Conservation (phyloP, 345 rosid species). For the Linum tenue region DNA sequence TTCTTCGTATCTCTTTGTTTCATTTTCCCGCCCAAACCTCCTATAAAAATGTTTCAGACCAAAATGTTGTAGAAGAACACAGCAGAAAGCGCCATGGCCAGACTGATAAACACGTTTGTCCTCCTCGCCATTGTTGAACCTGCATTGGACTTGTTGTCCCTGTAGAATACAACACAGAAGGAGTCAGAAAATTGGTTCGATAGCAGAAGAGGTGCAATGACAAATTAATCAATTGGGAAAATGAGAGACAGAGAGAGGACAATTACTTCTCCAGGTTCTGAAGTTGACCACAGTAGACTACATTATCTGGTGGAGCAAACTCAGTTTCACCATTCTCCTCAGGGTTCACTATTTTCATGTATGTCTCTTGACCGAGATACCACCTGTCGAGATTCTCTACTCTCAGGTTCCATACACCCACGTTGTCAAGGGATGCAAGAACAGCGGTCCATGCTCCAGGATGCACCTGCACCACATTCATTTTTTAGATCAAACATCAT, state of each 20-base stretch:
- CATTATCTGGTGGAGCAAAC: slow-evolving; percentile 58
- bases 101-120: not conserved
- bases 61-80: not conserved
- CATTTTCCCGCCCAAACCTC: not conserved
- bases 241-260: not conserved
- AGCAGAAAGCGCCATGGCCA: not conserved
- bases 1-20: not conserved
- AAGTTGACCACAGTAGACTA: slow-evolving; percentile 76
- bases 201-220: not conserved
- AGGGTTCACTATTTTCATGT: slow-evolving; percentile 69
- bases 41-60: not conserved
- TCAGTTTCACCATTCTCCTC: slow-evolving; percentile 81
- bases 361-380: slow-evolving; percentile 92
- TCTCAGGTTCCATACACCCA: slow-evolving; percentile 85
- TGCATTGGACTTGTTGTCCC: not conserved
- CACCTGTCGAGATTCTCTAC: slow-evolving; percentile 85
- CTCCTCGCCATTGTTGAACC: not conserved
- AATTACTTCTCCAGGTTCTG: slow-evolving; percentile 48
- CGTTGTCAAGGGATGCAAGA: slow-evolving; percentile 69
- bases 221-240: not conserved
- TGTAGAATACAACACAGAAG: not conserved
- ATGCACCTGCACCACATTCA: slow-evolving; percentile 44
- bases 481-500: too few species aligned
- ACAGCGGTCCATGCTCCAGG: slow-evolving; percentile 94
- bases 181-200: not conserved